Evolutionary conservation across 768 basidiomycete genomes (phyloP).

Genomic region (Suillus clintonianus): DNA sequence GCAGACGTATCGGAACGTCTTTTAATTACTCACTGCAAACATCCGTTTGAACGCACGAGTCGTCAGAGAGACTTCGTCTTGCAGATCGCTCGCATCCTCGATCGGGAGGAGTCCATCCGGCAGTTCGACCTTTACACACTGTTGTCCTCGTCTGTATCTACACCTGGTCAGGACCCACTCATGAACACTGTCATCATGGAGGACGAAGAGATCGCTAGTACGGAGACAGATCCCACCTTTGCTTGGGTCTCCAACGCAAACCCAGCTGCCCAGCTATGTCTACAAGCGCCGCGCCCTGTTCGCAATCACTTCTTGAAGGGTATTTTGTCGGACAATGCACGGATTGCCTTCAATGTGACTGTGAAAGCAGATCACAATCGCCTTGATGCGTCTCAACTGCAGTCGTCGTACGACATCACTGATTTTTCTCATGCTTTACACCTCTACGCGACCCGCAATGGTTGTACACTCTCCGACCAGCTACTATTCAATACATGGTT

Average conservation of each 20-base stretch:
- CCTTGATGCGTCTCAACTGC: not conserved
- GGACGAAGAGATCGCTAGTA: not conserved
- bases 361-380: not conserved
- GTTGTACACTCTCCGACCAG: too few species aligned
- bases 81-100: not conserved
- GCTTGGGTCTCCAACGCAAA: not conserved
- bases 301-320: too few species aligned
- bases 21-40: not conserved
- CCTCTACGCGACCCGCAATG: not conserved
- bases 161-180: not conserved
- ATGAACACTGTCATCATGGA: not conserved
- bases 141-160: not conserved
- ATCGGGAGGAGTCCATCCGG: not conserved
- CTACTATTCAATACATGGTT: too few species aligned
- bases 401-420: not conserved
- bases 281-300: too few species aligned
- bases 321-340: too few species aligned
- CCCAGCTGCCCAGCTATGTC: not conserved
- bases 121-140: constrained; percentile 4
- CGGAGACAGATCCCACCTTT: not conserved
- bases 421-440: not conserved
- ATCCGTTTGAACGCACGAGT: constrained; percentile 6
- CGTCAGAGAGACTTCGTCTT: constrained; percentile 20
- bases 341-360: not conserved
- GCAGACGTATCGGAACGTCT: not conserved